A percentile compares a stretch with the other conserved stretches of the same genome.
These are phyloP conservation scores for Amanita molliuscula DNA, from an alignment of 768 basidiomycete genomes.

Conservation along the genomic window DNA sequence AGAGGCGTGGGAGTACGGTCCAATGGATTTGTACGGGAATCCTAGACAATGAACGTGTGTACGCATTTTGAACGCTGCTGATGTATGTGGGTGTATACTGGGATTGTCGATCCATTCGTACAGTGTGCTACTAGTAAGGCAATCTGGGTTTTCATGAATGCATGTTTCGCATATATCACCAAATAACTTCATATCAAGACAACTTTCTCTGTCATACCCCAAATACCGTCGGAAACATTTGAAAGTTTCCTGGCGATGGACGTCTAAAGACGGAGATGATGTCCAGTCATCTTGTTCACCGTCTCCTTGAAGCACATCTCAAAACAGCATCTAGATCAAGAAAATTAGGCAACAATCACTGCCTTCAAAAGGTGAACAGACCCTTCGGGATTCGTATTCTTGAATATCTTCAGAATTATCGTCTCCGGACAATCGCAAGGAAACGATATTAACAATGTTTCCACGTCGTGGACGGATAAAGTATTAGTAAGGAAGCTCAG, in stretches of 20 bases:
- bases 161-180: not conserved
- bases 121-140: not conserved
- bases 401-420: not conserved
- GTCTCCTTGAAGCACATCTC: not conserved
- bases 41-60: constrained; percentile 10
- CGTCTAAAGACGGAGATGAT: not conserved
- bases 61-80: constrained; percentile 12
- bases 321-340: not conserved
- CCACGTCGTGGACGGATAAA: not conserved
- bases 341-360: not conserved
- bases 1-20: constrained; percentile 21
- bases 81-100: not conserved
- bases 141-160: not conserved
- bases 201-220: not conserved
- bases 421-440: not conserved
- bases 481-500: not conserved
- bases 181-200: not conserved
- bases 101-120: not conserved
- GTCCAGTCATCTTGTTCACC: not conserved
- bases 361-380: not conserved
- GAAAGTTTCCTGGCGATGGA: not conserved
- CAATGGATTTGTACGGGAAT: constrained; percentile 18
- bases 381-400: not conserved
- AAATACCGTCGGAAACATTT: not conserved
- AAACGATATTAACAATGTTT: not conserved